phyloP scores from a whole-genome alignment of 257 asterid genomes.

The Capsicum baccatum region DNA sequence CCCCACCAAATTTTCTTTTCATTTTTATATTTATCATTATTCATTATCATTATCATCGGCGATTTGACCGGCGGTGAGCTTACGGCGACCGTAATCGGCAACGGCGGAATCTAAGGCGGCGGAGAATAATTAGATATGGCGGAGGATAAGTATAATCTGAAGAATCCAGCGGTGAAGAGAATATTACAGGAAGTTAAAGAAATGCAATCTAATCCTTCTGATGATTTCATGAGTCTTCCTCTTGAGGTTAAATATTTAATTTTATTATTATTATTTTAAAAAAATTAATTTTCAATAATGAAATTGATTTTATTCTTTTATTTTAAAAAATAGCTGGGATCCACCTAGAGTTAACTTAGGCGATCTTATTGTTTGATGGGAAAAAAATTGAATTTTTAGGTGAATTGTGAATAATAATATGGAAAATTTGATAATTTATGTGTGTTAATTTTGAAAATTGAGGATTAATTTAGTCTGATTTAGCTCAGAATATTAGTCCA shows the following conservation, averaged over 20 bases:
- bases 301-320: neutral
- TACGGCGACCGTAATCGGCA: neutral
- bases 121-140: slow-evolving; percentile 45
- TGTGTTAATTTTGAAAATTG: neutral
- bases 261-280: neutral
- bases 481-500: neutral
- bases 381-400: neutral
- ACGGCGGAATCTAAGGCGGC: neutral
- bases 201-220: slow-evolving; percentile 93
- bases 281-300: too few relatives aligned
- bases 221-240: slow-evolving; percentile 94
- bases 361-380: too few relatives aligned
- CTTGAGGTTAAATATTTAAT: slow-evolving; percentile 61
- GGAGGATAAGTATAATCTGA: slow-evolving; percentile 81
- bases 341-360: too few relatives aligned
- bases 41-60: too few relatives aligned
- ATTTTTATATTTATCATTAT: too few relatives aligned
- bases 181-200: slow-evolving; percentile 91
- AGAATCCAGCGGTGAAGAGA: slow-evolving; percentile 93
- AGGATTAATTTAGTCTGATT: neutral
- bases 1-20: neutral
- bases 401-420: neutral
- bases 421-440: neutral
- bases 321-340: too few relatives aligned
- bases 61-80: neutral